Evolutionary conservation across 257 asterid species (phyloP).

Genomic region (Fraxinus cuspidata): DNA sequence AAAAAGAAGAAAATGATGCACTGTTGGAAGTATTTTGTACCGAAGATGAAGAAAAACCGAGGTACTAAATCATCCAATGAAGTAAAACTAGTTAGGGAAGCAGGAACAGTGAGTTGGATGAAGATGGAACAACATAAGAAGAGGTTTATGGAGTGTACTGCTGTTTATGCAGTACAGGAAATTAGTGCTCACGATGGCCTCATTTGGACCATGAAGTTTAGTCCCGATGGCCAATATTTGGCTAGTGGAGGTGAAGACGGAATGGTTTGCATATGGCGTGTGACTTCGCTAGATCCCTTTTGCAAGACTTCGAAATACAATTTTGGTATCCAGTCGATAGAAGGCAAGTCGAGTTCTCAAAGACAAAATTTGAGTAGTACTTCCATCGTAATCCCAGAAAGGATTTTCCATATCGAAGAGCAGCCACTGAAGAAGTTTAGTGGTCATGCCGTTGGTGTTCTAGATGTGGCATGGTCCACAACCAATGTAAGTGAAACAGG

Average conservation of each 20-base stretch:
- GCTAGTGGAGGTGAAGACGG: conserved; percentile 92
- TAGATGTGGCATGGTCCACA: conserved; percentile 86
- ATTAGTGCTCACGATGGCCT: conserved; percentile 62
- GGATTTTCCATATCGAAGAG: conserved; percentile 60
- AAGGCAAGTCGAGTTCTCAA: conserved; percentile 13
- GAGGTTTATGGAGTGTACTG: conserved; percentile 51
- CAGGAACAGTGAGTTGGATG: conserved; percentile 25
- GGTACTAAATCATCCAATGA: conserved; percentile 18
- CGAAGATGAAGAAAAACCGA: conserved; percentile 36
- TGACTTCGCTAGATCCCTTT: conserved; percentile 35
- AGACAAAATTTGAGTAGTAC: conserved; percentile 30
- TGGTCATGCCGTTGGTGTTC: conserved; percentile 58
- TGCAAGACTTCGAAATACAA: conserved; percentile 25
- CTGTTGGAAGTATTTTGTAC: conserved; percentile 56
- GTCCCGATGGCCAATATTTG: conserved; percentile 68
- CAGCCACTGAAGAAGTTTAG: conserved; percentile 49
- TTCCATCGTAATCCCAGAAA: conserved; percentile 52
- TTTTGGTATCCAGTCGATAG: conserved; percentile 16
- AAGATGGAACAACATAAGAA: conserved; percentile 45
- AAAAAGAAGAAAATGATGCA: conserved; percentile 37
- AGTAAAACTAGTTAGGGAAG: conserved; percentile 15
- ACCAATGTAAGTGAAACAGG: conserved; percentile 56
- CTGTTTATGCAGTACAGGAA: conserved; percentile 54
- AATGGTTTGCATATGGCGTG: conserved; percentile 65
- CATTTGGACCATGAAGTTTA: conserved; percentile 74